Evolutionary conservation across 1,284 basidiomycete genomes (phyloP).

Genomic region (Apiotrichum akiyoshidainum): DNA sequence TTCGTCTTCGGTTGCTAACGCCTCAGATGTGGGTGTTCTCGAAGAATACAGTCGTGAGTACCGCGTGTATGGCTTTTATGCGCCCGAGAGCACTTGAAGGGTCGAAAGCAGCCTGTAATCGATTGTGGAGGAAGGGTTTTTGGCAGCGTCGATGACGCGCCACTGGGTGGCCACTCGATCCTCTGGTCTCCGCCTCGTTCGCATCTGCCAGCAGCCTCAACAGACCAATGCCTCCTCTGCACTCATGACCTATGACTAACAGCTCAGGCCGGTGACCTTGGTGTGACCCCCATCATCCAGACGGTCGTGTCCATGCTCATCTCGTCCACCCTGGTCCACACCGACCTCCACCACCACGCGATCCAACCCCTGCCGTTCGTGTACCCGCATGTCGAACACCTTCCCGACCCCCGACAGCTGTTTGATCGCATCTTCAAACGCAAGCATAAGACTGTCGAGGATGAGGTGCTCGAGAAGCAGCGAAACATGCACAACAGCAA

Average conservation of each 20-base stretch:
- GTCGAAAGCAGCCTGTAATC: too few relatives aligned
- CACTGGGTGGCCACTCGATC: too few relatives aligned
- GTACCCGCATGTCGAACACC: slow-evolving; percentile 49
- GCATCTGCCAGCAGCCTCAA: too few relatives aligned
- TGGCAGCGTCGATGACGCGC: too few relatives aligned
- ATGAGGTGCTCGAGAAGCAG: slow-evolving; percentile 5
- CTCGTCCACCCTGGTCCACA: slow-evolving; percentile 50
- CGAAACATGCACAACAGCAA: slow-evolving; percentile 1
- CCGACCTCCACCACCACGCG: slow-evolving; percentile 46
- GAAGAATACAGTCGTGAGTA: slow-evolving; percentile 39
- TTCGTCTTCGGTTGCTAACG: slow-evolving; percentile 3
- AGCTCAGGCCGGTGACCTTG: slow-evolving; percentile 45
- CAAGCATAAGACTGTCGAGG: slow-evolving; percentile 6
- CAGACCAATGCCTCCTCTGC: too few relatives aligned
- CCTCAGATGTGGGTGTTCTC: slow-evolving; percentile 48
- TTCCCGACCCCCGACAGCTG: slow-evolving; percentile 43
- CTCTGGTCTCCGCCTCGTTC: too few relatives aligned
- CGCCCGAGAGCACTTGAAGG: too few relatives aligned
- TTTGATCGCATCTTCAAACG: slow-evolving; percentile 16
- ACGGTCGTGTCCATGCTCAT: slow-evolving; percentile 48
- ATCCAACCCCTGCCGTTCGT: slow-evolving; percentile 48
- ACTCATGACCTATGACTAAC: not conserved
- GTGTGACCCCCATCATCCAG: slow-evolving; percentile 51
- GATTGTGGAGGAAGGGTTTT: too few relatives aligned
- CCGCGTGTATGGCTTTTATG: not conserved